Base-by-base conservation (phyloP, 2,329 filamentous ascomycete genomes). In the Colletotrichum costaricense region DNA sequence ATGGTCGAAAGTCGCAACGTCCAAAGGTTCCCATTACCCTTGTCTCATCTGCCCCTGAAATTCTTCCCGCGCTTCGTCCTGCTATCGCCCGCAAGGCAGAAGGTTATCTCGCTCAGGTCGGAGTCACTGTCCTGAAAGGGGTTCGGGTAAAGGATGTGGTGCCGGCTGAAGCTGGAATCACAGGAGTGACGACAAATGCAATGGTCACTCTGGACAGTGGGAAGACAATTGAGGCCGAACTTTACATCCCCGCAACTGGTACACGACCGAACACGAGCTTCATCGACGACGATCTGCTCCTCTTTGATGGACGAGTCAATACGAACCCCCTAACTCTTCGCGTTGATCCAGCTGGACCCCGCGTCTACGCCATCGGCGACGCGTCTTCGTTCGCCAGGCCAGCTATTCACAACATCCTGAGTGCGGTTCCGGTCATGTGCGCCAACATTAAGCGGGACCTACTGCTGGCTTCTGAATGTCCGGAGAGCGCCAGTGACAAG, bases 381-480 rank as follows among this genome's bases (percentile, higher is more conserved):
- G 85, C 77, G 2, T 79, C 83, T 5, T 82, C 82, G 0, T 82
- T 78, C 65, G 81, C 83, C 0, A 80, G 82, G 1, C 83, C 84
- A 3, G 84, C 83, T 0, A 78, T 88, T 4, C 86, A 88, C 74
- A 77, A 79, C 26, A 82, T 87, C 24, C 72, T 85, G 4, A 76
- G 77, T 6, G 81, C 83, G 0, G 78, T 88, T 2, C 86, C 86
- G 0, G 78, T 86, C 4, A 78, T 88, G 12, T 81, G 82, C 22
- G 80, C 84, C 5, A 89, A 88, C 70, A 81, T 89, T 75, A 86
- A 85, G 77, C 82, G 83, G 0, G 88, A 89, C 77, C 69, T 88
- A n/a, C 77, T 87, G 2, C 72, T 83, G 1, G 82, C 78, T 4
- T 78, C 80, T 2, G 82, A 79, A 2, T 69, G 75, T 28, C 67